A percentile compares a stretch with the other conserved stretches of the same genome.
Conservation (phyloP, 2,329 filamentous ascomycete species). For the Periglandula ipomoeae region DNA sequence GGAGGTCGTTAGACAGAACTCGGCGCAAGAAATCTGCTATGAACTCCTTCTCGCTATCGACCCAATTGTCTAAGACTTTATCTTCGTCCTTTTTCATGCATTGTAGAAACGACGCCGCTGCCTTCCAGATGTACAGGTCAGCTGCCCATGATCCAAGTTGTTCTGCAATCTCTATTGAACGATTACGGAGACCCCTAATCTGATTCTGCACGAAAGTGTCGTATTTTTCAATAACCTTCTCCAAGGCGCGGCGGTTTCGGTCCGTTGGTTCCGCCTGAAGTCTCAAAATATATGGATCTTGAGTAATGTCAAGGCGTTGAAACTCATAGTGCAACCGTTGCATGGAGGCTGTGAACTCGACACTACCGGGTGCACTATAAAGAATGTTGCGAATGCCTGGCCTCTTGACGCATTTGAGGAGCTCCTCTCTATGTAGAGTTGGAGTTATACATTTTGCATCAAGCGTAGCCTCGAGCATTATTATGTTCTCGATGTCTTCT, state of each 20-base stretch:
- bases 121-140: slow-evolving; percentile 52
- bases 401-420: slow-evolving; percentile 58
- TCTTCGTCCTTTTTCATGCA: slow-evolving; percentile 11
- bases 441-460: slow-evolving; percentile 63
- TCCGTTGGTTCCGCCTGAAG: slow-evolving; percentile 34
- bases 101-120: slow-evolving; percentile 28
- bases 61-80: slow-evolving; percentile 30
- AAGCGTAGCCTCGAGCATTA: slow-evolving; percentile 58
- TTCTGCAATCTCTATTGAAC: slow-evolving; percentile 37
- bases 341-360: slow-evolving; percentile 28
- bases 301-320: slow-evolving; percentile 39
- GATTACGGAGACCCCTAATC: slow-evolving; percentile 44
- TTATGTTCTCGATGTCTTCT: slow-evolving; percentile 44
- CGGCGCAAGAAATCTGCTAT: slow-evolving; percentile 36
- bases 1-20: slow-evolving; percentile 17
- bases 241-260: slow-evolving; percentile 28
- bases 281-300: slow-evolving; percentile 51
- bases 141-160: slow-evolving; percentile 62
- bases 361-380: slow-evolving; percentile 18
- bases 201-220: slow-evolving; percentile 46
- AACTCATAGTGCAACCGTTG: slow-evolving; percentile 32
- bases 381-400: slow-evolving; percentile 40
- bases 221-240: slow-evolving; percentile 28
- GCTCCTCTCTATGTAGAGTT: slow-evolving; percentile 56
- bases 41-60: slow-evolving; percentile 45